Percentiles rank a stretch among this genome's conserved stretches.
phyloP scores from a whole-genome alignment of 2,329 filamentous ascomycete species.

The Colletotrichum shisoi region DNA sequence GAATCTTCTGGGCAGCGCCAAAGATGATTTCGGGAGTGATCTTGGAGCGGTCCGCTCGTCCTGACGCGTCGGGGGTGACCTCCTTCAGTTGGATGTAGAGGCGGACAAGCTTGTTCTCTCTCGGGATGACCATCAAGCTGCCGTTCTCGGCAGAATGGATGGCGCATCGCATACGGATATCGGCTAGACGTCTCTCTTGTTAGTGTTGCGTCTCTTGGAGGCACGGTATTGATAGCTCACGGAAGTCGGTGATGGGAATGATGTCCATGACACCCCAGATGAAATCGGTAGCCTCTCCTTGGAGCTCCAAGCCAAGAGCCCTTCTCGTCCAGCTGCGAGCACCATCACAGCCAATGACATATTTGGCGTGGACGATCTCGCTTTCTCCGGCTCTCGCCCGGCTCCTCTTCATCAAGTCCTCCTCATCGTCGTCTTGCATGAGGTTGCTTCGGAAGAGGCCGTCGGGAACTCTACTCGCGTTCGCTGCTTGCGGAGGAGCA shows the following conservation, averaged over 20 bases:
- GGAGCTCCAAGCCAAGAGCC: constrained; percentile 63
- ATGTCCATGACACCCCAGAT: constrained; percentile 58
- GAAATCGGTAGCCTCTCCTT: constrained; percentile 62
- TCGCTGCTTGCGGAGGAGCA: constrained; percentile 51
- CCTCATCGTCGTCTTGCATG: constrained; percentile 63
- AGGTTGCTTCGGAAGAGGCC: constrained; percentile 69
- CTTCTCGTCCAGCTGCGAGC: constrained; percentile 71
- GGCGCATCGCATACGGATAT: constrained; percentile 65
- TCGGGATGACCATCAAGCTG: constrained; percentile 70
- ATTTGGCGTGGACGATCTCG: constrained; percentile 64
- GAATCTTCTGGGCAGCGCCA: constrained; percentile 66
- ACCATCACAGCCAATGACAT: constrained; percentile 73
- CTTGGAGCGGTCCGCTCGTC: constrained; percentile 63
- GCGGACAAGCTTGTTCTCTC: constrained; percentile 69
- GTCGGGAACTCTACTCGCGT: constrained; percentile 54
- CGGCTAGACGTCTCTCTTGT: constrained; percentile 42
- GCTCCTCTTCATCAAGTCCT: constrained; percentile 44
- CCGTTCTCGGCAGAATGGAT: constrained; percentile 65
- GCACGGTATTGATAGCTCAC: background rate
- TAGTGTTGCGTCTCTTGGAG: background rate
- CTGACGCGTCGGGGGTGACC: constrained; percentile 52
- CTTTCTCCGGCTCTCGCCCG: constrained; percentile 47
- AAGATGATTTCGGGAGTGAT: constrained; percentile 71
- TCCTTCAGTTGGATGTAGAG: constrained; percentile 70
- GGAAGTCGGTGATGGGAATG: constrained; percentile 58